Percentiles rank a stretch among this genome's conserved stretches.
Evolutionary conservation across 345 rosid genomes (phyloP).

Genomic region (Pistacia vera): DNA sequence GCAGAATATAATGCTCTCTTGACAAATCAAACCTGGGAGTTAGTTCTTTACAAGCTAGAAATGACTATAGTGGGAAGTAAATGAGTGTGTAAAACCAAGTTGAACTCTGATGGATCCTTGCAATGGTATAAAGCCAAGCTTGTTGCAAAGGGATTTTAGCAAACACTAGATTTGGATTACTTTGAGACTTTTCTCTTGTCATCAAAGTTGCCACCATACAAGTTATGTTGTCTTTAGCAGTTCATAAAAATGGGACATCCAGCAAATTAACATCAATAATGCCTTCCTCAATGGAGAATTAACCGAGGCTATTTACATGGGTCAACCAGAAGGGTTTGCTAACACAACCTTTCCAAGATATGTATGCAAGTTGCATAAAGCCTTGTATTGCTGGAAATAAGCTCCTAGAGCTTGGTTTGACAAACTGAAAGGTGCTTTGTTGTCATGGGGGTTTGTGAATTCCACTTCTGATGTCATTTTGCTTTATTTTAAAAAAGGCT

Average conservation of each 20-base stretch:
- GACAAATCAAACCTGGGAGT: background rate
- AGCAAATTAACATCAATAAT: background rate
- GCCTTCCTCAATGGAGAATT: background rate
- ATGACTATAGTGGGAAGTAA: background rate
- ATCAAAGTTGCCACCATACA: background rate
- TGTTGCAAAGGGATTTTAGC: too few species aligned
- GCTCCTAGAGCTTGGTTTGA: background rate
- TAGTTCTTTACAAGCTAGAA: background rate
- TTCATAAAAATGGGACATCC: background rate
- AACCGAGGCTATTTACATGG: background rate
- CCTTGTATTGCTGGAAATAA: too few species aligned
- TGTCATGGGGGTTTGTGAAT: too few species aligned
- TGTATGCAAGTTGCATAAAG: background rate
- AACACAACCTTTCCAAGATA: background rate
- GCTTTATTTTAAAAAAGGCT: background rate
- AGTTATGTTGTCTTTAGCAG: background rate
- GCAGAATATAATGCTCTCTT: too few species aligned
- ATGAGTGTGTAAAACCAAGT: background rate
- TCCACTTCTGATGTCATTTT: background rate
- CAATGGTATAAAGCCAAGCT: too few species aligned
- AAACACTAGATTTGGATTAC: background rate
- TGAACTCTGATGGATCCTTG: too few species aligned
- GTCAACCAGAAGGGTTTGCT: background rate
- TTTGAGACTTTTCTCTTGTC: background rate
- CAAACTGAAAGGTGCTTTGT: background rate